Evolutionary conservation across 2,329 filamentous ascomycete species (phyloP), one percentile per base, ranked within the genome.

Genomic region (Neophaeococcomyces aloes): DNA sequence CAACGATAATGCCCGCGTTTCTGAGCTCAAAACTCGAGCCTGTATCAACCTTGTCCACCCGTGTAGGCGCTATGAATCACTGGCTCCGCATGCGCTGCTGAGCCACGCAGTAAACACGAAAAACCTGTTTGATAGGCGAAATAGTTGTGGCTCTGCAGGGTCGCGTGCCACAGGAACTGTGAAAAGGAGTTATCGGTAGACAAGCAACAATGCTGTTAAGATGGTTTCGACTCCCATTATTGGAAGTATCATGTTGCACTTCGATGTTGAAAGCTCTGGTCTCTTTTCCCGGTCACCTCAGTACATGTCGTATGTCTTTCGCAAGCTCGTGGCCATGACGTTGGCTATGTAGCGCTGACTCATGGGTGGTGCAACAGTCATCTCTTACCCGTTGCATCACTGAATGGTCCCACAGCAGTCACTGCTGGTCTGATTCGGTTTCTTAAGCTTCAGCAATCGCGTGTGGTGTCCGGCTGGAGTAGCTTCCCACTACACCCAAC

Each of bases 381-480:
- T 10, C 23, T 27, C 10, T 27, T 10, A 10, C 5, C 5, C 10
- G n/a, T 27, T 10, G 23, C 10, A 27, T 27, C 10, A 10, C 10
- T 27, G 23, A 27, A 27, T 10, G 23, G 23, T 27, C 5, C 5
- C 23, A 27, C 23, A 27, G 23, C 23, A 27, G 5, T 27, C 10
- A 27, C 23, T 5, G 5, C 23, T 5, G 10, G 23, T 27, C 23
- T 27, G 5, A 27, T 6, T 10, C 23, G 10, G 23, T 27, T 33
- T 33, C 31, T 33, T 13, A 33, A 33, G 17, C 38, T 29, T 21
- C 15, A 21, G 8, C 11, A 27, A 8, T 17, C 42, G 13, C 14
- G 23, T 19, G 35, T 10, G 45, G 43, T 8, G 50, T 53, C 42
- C 53, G 47, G 5, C 48, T 50, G 14, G 50, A 48, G 10, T 29